Percentiles rank a stretch among this genome's conserved stretches.
Conservation (phyloP, 345 rosid genomes). For the Angophora floribunda region DNA sequence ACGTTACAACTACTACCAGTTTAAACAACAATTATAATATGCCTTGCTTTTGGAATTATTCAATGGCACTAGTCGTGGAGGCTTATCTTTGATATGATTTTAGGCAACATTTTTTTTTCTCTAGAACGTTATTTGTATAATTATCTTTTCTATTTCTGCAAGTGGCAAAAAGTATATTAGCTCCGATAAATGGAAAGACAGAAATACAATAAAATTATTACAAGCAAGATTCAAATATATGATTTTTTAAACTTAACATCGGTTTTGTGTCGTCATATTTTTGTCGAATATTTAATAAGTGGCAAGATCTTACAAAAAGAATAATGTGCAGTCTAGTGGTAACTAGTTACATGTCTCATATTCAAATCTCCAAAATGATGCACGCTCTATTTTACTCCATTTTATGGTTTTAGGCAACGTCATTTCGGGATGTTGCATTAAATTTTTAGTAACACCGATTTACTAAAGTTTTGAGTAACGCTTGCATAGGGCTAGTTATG, state of each 20-base stretch:
- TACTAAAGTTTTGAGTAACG: neutral
- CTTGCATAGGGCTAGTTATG: neutral
- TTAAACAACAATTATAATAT: neutral
- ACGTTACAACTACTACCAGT: neutral
- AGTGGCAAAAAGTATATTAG: neutral
- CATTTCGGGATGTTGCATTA: neutral
- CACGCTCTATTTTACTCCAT: neutral
- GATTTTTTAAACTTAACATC: neutral
- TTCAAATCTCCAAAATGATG: neutral
- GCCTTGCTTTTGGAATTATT: neutral
- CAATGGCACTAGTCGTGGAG: neutral
- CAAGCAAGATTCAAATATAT: neutral
- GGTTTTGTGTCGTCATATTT: no score
- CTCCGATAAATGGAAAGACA: neutral
- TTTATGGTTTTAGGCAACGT: neutral
- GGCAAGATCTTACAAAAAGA: neutral
- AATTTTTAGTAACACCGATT: neutral
- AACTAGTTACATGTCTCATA: neutral
- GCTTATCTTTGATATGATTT: neutral
- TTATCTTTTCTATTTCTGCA: neutral
- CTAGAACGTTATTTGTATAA: neutral
- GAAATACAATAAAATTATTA: neutral
- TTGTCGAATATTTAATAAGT: neutral
- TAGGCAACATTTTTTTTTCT: neutral
- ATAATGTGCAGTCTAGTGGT: neutral